Conservation (phyloP, 495 filamentous ascomycete species). For the Daldinia bambusicola region DNA sequence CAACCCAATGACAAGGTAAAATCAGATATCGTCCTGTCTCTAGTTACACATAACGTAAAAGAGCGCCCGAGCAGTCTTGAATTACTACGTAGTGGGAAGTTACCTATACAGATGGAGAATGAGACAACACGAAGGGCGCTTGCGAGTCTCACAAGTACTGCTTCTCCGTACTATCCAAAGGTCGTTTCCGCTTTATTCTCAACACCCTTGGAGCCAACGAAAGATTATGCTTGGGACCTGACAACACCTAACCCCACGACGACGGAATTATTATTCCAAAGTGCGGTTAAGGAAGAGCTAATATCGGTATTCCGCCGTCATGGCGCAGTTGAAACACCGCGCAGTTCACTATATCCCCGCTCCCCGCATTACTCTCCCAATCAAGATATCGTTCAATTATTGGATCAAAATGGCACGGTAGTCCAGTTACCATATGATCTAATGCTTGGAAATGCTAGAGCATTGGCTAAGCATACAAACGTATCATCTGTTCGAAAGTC, state of each 20-base stretch:
- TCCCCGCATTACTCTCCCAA: conserved; percentile 76
- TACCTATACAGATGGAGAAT: conserved; percentile 91
- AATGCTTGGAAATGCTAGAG: conserved; percentile 86
- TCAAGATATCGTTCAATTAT: conserved; percentile 74
- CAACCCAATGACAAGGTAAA: conserved; percentile 75
- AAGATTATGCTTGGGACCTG: conserved; percentile 90
- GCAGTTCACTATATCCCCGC: conserved; percentile 80
- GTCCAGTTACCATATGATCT: conserved; percentile 93
- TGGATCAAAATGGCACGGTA: conserved; percentile 84
- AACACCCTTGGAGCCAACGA: conserved; percentile 73
- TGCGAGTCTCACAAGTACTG: conserved; percentile 79
- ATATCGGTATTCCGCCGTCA: conserved; percentile 87
- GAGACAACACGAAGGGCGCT: conserved; percentile 86
- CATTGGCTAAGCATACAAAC: conserved; percentile 73
- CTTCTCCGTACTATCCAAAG: conserved; percentile 88
- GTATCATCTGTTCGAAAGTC: conserved; percentile 75
- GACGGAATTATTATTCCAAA: conserved; percentile 73
- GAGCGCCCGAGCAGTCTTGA: conserved; percentile 87
- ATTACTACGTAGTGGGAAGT: conserved; percentile 84
- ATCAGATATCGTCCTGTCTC: conserved; percentile 77
- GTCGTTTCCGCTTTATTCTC: conserved; percentile 87
- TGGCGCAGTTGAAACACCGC: conserved; percentile 83
- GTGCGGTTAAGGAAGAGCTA: conserved; percentile 78
- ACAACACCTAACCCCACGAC: conserved; percentile 61
- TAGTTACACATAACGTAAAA: conserved; percentile 82